phyloP scores from a whole-genome alignment of 2,329 filamentous ascomycete genomes.

The Fusarium tupiense region DNA sequence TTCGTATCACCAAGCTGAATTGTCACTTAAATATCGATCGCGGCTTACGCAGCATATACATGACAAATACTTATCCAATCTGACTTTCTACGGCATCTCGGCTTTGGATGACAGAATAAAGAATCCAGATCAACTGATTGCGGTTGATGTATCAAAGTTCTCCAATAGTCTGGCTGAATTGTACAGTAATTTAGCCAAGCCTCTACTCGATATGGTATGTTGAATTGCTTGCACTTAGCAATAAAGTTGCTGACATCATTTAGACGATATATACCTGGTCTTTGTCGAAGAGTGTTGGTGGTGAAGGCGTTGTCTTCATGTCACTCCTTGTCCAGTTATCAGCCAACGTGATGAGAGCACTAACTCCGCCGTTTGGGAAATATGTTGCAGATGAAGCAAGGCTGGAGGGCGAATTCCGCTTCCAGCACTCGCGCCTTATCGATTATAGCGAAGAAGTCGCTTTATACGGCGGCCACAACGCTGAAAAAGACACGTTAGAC shows the following conservation, averaged over 20 bases:
- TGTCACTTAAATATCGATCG: constrained; percentile 91
- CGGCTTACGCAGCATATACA: constrained; percentile 95
- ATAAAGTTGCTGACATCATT: constrained; percentile 37
- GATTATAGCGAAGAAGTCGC: constrained; percentile 97
- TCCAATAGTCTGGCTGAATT: constrained; percentile 93
- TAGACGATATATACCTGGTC: constrained; percentile 92
- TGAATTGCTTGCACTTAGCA: no score
- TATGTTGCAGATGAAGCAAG: constrained; percentile 97
- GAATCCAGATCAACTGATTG: constrained; percentile 97
- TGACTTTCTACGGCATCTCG: constrained; percentile 97
- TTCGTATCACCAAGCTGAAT: constrained; percentile 95
- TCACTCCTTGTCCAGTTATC: constrained; percentile 92
- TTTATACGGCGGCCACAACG: constrained; percentile 89
- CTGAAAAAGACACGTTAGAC: constrained; percentile 94
- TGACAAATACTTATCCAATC: constrained; percentile 93
- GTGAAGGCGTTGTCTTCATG: constrained; percentile 96
- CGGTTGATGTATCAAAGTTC: constrained; percentile 95
- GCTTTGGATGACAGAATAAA: constrained; percentile 97
- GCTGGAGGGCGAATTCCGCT: constrained; percentile 94
- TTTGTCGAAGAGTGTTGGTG: constrained; percentile 92
- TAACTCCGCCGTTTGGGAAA: constrained; percentile 96
- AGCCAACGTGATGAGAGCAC: constrained; percentile 88
- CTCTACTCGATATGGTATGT: constrained; percentile 85
- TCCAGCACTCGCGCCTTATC: constrained; percentile 92
- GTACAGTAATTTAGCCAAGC: constrained; percentile 96